A percentile compares a stretch with the other conserved stretches of the same genome.
phyloP scores from a whole-genome alignment of 345 rosid species.

The Noccaea bulbosa region DNA sequence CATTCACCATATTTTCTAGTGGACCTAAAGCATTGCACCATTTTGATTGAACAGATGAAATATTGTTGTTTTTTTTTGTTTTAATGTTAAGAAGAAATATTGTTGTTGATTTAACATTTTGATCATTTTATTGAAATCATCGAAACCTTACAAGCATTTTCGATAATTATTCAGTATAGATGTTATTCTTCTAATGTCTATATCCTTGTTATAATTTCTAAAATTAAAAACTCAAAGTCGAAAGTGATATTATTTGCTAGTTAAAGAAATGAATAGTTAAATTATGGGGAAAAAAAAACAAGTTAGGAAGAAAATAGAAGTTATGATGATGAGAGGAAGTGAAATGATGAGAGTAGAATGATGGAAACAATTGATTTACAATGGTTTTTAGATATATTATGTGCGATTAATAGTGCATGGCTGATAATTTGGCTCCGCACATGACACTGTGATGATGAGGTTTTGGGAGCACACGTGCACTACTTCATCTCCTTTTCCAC shows the following conservation, averaged over 20 bases:
- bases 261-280: not conserved
- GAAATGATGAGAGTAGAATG: constrained; percentile 39
- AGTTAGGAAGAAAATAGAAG: constrained; percentile 16
- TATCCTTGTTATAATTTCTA: not conserved
- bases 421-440: constrained; percentile 28
- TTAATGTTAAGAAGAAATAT: no score
- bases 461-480: constrained; percentile 43
- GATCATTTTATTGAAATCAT: no score
- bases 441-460: constrained; percentile 44
- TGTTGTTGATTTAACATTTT: no score
- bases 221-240: not conserved
- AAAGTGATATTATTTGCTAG: not conserved
- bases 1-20: no score
- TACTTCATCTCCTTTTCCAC: constrained; percentile 22
- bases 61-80: no score
- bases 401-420: constrained; percentile 35
- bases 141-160: not conserved
- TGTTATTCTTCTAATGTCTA: not conserved
- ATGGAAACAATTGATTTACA: constrained; percentile 28
- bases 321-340: constrained; percentile 26
- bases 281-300: not conserved
- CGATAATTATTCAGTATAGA: not conserved
- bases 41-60: no score
- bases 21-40: no score
- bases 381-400: not conserved